A percentile compares a stretch with the other conserved stretches of the same genome.
phyloP scores from a whole-genome alignment of 176 grass and related monocot genomes.

The Alopecurus myosuroides region DNA sequence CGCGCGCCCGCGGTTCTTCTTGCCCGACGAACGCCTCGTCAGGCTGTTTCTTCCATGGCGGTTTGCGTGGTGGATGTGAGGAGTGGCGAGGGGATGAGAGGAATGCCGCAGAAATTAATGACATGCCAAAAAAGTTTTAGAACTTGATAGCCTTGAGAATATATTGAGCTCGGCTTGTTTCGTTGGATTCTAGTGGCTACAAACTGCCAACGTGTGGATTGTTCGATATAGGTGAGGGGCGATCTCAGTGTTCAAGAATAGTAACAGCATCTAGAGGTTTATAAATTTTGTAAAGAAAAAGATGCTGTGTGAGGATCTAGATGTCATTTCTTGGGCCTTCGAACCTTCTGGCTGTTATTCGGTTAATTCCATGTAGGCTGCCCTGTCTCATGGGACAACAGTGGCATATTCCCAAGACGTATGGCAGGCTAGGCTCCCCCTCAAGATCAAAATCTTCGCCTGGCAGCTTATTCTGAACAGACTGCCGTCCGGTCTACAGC shows the following conservation, averaged over 20 bases:
- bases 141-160: conserved; percentile 16
- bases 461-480: no score
- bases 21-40: neutral
- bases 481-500: no score
- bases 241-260: conserved; percentile 6
- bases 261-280: no score
- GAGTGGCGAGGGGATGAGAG: neutral
- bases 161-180: conserved; percentile 25
- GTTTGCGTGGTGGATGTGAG: conserved; percentile 9
- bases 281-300: no score
- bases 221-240: neutral
- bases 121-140: conserved; percentile 37
- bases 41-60: conserved; percentile 14
- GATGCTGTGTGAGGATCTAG: no score
- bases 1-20: neutral
- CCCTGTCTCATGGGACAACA: no score
- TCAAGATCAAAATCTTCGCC: no score
- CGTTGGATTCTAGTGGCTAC: conserved; percentile 29
- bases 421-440: no score
- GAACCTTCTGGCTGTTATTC: no score
- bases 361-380: no score
- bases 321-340: no score
- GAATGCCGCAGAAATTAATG: neutral
- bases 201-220: neutral
- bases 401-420: no score